A percentile compares a stretch with the other conserved stretches of the same genome.
phyloP scores from a whole-genome alignment of 768 basidiomycete species.

The Suillus subalutaceus region DNA sequence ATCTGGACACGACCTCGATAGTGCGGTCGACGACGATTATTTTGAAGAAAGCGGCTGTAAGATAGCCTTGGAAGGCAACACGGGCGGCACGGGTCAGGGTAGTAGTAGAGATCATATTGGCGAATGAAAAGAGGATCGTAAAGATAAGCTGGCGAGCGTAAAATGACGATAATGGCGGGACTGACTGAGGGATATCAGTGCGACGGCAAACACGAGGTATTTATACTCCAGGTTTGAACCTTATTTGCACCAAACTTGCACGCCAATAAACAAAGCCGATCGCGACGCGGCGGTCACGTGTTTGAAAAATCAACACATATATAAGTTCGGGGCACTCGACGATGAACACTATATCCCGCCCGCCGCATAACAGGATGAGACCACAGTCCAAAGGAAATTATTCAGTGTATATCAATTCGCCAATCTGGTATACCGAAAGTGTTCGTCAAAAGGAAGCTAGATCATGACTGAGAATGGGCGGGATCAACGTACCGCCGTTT shows the following conservation, averaged over 20 bases:
- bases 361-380: neutral
- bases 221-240: neutral
- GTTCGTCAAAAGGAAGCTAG: neutral
- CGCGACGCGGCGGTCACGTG: slow-evolving; percentile 2
- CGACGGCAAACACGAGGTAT: neutral
- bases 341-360: neutral
- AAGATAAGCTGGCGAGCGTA: neutral
- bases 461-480: neutral
- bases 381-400: too few relatives aligned
- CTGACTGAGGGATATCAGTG: neutral
- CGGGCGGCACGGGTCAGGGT: neutral
- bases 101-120: neutral
- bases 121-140: neutral
- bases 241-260: neutral
- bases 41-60: slow-evolving; percentile 1
- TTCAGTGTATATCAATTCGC: neutral
- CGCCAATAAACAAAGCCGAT: neutral
- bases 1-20: neutral
- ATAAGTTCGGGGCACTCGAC: neutral
- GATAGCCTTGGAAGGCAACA: neutral
- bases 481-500: neutral
- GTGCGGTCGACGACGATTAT: neutral
- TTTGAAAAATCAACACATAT: neutral
- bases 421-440: neutral
- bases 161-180: neutral